Evolutionary conservation across 169 alveolate species (phyloP), one percentile per base, ranked within the genome.

Genomic region (Plasmodium coatneyi): DNA sequence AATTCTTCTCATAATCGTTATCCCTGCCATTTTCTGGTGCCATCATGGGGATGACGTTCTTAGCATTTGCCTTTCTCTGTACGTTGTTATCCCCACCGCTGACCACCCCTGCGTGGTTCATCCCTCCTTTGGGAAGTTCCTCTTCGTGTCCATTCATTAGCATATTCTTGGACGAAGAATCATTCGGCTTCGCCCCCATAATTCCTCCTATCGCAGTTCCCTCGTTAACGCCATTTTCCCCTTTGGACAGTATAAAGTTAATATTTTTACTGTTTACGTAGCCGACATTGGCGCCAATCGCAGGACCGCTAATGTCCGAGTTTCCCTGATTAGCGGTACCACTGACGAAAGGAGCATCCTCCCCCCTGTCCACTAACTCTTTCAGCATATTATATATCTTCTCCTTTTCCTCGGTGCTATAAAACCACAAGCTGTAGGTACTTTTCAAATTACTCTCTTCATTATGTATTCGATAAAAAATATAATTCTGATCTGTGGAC

Each of bases 401-500:
- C 34, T 84, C 92, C 25, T 84, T 84, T 36, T 84, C 92, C 14
- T 84, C 92, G 32, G 92, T 84, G 78, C 92, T 84, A 34, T 84
- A 84, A 72, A 84, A 84, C 92, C 92, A 84, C 19, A 84, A 30
- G 41, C 92, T 84, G 60, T 72, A 84, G 19, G 79, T 84, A 46
- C 83, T 84, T 34, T 74, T 84, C n/a, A 54, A 19, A 9, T 84
- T 84, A 28, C 54, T 89, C 19, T 43, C 83, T 34, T 89, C 78
- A 71, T 87, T 81, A 32, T 78, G 19, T 1, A 84, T 41, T 41
- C 94, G 89, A 82, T 96, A 96, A 82, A 96, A 96, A 16, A 96
- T 95, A 74, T 92, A 96, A 87, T 96, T 94, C 22, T 92, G 95
- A 32, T 95, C 96, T 5, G 76, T 90, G 25, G 95, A 78, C 46